Base-by-base conservation (phyloP, 371 early-diverging fungal genomes). In the Mucor velutinosus region DNA sequence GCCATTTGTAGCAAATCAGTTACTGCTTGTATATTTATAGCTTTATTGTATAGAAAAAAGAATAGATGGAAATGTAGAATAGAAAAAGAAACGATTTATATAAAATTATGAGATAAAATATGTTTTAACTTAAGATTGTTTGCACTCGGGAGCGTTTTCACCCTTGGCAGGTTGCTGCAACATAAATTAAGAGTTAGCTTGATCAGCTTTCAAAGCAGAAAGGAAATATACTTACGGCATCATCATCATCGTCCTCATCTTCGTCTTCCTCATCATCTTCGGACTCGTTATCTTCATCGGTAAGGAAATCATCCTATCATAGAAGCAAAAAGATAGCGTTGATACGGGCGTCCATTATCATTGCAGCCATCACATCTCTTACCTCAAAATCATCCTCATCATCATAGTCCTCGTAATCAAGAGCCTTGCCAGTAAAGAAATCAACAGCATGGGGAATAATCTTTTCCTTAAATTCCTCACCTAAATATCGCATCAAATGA, bases 351-450 rank as follows among this genome's bases (percentile, higher is more conserved):
- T 6, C 39, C 3, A 15, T n/a, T 37, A 11, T 37, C 37, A 37
- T 4, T 14, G 37, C 1, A 37, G 14, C 14, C 4, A 37, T 37
- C 15, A 15, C 15, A 14, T 60, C 2, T 27, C 27, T 60, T 74
- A 88, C 93, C 51, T 89, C 92, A 61, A 89, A 88, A 59, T 90
- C 90, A 58, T 88, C 90, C 53, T 89, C 89, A 45, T 86, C 89
- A 8, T 79, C 85, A 62, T 87, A 82, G 63, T 90, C 93, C 66
- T 89, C 91, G 75, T 91, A 91, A 63, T 90, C 90, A 59, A 96
- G 88, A 58, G 99, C 98, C 79, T 94, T 93, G 72, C 99, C 99
- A 25, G 98, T 98, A 86, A 97, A 99, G 94, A 97, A 99, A 81
- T 97, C 95, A 64, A 99, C 83, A 66, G 99, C 99, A 73, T 89